These are phyloP conservation scores for Lyophyllum decastes DNA, from an alignment of 768 basidiomycete genomes.

Conservation along the genomic window DNA sequence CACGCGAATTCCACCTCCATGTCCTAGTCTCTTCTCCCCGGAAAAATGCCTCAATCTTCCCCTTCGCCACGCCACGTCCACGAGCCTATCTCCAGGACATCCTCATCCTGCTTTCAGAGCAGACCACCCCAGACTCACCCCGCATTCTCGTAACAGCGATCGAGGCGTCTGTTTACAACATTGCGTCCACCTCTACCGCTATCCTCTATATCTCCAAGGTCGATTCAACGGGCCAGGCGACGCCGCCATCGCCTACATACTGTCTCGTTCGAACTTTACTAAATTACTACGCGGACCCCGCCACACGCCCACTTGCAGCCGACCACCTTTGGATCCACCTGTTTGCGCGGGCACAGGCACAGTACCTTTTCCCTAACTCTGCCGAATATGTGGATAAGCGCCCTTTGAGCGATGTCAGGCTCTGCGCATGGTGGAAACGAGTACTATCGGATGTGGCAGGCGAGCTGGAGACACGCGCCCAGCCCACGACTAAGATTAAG, in stretches of 20 bases:
- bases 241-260: slow-evolving; percentile 65
- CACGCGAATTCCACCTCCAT: slow-evolving; percentile 74
- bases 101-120: slow-evolving; percentile 73
- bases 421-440: slow-evolving; percentile 94
- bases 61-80: slow-evolving; percentile 68
- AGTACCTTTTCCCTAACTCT: slow-evolving; percentile 95
- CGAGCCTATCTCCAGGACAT: slow-evolving; percentile 75
- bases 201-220: slow-evolving; percentile 93
- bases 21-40: slow-evolving; percentile 69
- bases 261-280: slow-evolving; percentile 70
- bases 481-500: slow-evolving; percentile 30
- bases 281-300: slow-evolving; percentile 58
- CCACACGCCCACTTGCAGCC: slow-evolving; percentile 59
- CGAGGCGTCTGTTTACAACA: slow-evolving; percentile 73
- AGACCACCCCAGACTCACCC: slow-evolving; percentile 45
- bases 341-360: slow-evolving; percentile 86
- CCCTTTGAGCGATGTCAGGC: slow-evolving; percentile 72
- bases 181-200: slow-evolving; percentile 67
- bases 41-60: slow-evolving; percentile 71
- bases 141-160: slow-evolving; percentile 77
- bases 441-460: slow-evolving; percentile 59
- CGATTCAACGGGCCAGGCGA: slow-evolving; percentile 84
- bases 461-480: slow-evolving; percentile 33
- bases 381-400: slow-evolving; percentile 67
- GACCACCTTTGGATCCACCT: slow-evolving; percentile 78